These are phyloP conservation scores for Penicillium sp. DNA, from an alignment of 2,329 filamentous ascomycete genomes.

Conservation along the genomic window DNA sequence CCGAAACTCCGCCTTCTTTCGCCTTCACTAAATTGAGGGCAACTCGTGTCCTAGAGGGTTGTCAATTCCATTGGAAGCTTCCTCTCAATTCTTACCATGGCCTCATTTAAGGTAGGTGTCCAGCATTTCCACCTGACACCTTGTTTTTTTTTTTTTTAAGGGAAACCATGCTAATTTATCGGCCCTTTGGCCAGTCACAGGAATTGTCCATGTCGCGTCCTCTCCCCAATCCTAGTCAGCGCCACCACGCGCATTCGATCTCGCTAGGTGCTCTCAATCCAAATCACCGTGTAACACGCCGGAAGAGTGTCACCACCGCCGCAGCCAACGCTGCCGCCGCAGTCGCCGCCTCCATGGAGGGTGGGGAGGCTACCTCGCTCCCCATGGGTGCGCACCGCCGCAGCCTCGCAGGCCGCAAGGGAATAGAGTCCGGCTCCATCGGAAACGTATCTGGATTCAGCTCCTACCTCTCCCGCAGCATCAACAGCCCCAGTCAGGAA, in stretches of 20 bases:
- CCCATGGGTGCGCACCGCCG: constrained; percentile 60
- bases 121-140: neutral
- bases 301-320: constrained; percentile 87
- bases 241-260: constrained; percentile 78
- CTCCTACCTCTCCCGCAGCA: constrained; percentile 44
- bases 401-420: constrained; percentile 42
- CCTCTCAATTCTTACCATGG: constrained; percentile 33
- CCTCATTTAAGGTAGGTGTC: constrained; percentile 41
- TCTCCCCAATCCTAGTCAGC: constrained; percentile 66
- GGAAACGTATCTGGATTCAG: constrained; percentile 42
- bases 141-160: neutral
- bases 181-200: constrained; percentile 25
- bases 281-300: constrained; percentile 81
- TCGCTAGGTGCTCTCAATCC: constrained; percentile 74
- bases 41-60: constrained; percentile 21
- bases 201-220: constrained; percentile 62
- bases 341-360: constrained; percentile 66
- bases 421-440: constrained; percentile 65
- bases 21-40: constrained; percentile 23
- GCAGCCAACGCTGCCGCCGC: constrained; percentile 71
- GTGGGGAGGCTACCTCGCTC: constrained; percentile 60
- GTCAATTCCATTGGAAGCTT: constrained; percentile 32
- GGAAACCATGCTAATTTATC: constrained; percentile 25
- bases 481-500: constrained; percentile 38
- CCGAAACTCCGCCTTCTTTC: constrained; percentile 15